Conservation (phyloP, 768 basidiomycete species). For the Glaciozyma martinii region DNA sequence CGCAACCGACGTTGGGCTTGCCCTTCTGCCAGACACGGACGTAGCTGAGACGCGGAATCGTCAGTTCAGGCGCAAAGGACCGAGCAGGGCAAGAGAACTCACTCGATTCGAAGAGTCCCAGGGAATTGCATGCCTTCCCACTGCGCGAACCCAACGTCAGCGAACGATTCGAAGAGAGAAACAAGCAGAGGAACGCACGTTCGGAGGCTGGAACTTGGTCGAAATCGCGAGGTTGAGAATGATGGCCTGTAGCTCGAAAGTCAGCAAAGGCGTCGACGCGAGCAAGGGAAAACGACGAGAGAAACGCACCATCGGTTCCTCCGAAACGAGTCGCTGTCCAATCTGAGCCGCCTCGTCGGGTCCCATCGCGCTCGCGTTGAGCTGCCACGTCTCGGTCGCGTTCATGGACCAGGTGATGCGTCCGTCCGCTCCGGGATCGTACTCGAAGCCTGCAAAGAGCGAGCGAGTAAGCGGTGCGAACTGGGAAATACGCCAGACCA, state of each 20-base stretch:
- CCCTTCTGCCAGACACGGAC: slow-evolving; percentile 48
- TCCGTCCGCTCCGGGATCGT: slow-evolving; percentile 46
- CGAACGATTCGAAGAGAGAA: slow-evolving; percentile 48
- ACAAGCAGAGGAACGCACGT: neutral
- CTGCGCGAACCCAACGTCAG: neutral
- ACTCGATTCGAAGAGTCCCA: slow-evolving; percentile 39
- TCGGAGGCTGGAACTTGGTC: slow-evolving; percentile 24
- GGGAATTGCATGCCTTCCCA: slow-evolving; percentile 68
- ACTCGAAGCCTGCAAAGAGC: slow-evolving; percentile 32
- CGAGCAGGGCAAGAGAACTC: neutral
- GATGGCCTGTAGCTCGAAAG: slow-evolving; percentile 50
- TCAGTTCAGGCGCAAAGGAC: neutral
- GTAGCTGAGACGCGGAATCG: neutral
- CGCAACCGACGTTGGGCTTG: slow-evolving; percentile 58
- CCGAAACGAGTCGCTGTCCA: slow-evolving; percentile 59
- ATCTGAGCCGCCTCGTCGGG: slow-evolving; percentile 55
- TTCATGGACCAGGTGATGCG: slow-evolving; percentile 77
- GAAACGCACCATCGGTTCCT: slow-evolving; percentile 67
- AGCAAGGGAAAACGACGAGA: neutral
- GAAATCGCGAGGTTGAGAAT: slow-evolving; percentile 61
- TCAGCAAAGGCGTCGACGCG: slow-evolving; percentile 13
- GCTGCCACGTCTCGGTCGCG: slow-evolving; percentile 60
- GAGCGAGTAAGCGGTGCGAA: slow-evolving; percentile 29
- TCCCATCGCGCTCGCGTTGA: slow-evolving; percentile 58
- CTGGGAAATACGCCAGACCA: slow-evolving; percentile 33